Evolutionary conservation across 2,329 filamentous ascomycete species (phyloP).

Genomic region (Didymellaceae sp.): DNA sequence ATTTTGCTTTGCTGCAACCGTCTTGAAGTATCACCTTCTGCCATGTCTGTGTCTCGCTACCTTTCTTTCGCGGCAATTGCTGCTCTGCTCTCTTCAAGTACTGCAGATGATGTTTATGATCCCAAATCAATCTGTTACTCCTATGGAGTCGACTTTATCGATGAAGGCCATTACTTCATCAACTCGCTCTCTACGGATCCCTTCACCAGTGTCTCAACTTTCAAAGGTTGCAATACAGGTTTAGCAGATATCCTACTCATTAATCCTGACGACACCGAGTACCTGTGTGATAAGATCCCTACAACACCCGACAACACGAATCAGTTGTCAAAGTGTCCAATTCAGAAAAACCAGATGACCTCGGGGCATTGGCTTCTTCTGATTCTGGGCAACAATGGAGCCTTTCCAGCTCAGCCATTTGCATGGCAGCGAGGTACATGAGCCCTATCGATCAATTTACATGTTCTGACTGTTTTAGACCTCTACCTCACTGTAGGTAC

Average conservation of each 20-base stretch:
- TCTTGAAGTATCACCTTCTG: not conserved
- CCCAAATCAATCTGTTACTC: slow-evolving; percentile 42
- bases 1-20: too few species aligned
- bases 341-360: slow-evolving; percentile 52
- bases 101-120: slow-evolving; percentile 24
- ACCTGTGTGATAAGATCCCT: slow-evolving; percentile 50
- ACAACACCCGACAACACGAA: slow-evolving; percentile 49
- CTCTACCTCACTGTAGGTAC: slow-evolving; percentile 42
- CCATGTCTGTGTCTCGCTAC: slow-evolving; percentile 39
- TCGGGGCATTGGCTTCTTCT: slow-evolving; percentile 54
- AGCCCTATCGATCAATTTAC: too few species aligned
- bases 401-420: slow-evolving; percentile 48
- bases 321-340: slow-evolving; percentile 52
- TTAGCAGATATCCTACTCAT: slow-evolving; percentile 53
- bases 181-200: slow-evolving; percentile 50
- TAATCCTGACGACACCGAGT: slow-evolving; percentile 50
- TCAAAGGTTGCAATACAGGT: slow-evolving; percentile 52
- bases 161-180: slow-evolving; percentile 55
- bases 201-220: slow-evolving; percentile 55
- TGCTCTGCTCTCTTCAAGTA: slow-evolving; percentile 33
- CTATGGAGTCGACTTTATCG: slow-evolving; percentile 53
- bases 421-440: slow-evolving; percentile 54
- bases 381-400: slow-evolving; percentile 54
- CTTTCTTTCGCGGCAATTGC: slow-evolving; percentile 30
- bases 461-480: slow-evolving; percentile 28